A percentile compares a stretch with the other conserved stretches of the same genome.
phyloP scores from a whole-genome alignment of 106 monocot species.

The Posidonia australis region DNA sequence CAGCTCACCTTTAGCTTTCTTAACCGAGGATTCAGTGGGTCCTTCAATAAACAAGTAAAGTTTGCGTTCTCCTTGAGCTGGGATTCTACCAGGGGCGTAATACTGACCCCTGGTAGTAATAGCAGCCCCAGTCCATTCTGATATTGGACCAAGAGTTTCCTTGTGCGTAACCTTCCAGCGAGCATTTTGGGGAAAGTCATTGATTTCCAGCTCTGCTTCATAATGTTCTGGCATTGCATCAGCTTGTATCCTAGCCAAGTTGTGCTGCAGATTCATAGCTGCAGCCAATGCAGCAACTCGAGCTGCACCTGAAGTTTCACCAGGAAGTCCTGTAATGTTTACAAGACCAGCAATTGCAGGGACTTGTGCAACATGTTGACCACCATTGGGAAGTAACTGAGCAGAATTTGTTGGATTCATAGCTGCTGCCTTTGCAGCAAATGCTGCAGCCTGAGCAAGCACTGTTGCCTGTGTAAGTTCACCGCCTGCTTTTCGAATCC shows the following conservation, averaged over 20 bases:
- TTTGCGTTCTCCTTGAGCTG: slow-evolving; percentile 69
- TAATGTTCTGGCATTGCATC: slow-evolving; percentile 93
- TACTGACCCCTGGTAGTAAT: slow-evolving; percentile 86
- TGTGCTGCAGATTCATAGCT: slow-evolving; percentile 80
- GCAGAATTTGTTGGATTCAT: slow-evolving; percentile 24
- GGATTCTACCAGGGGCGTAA: slow-evolving; percentile 60
- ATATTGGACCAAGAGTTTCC: slow-evolving; percentile 86
- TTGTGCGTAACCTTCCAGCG: slow-evolving; percentile 97
- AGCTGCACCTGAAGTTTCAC: slow-evolving; percentile 51
- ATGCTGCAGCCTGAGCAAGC: slow-evolving; percentile 52
- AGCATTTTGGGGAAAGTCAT: slow-evolving; percentile 94
- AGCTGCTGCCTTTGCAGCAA: slow-evolving; percentile 43
- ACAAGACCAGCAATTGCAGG: slow-evolving; percentile 32
- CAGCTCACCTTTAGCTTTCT: slow-evolving; percentile 85
- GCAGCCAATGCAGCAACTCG: slow-evolving; percentile 69
- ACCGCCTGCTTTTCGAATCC: slow-evolving; percentile 77
- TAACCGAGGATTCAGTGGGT: slow-evolving; percentile 82
- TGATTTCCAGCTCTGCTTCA: slow-evolving; percentile 89
- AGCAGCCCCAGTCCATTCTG: slow-evolving; percentile 91
- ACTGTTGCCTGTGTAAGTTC: slow-evolving; percentile 52
- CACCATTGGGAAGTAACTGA: slow-evolving; percentile 26
- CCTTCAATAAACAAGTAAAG: slow-evolving; percentile 92
- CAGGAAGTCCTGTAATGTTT: slow-evolving; percentile 14
- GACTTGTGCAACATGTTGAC: slow-evolving; percentile 15
- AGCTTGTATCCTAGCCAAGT: slow-evolving; percentile 91